A percentile compares a stretch with the other conserved stretches of the same genome.
Conservation (phyloP, 768 basidiomycete species). For the Gyrodon lividus region DNA sequence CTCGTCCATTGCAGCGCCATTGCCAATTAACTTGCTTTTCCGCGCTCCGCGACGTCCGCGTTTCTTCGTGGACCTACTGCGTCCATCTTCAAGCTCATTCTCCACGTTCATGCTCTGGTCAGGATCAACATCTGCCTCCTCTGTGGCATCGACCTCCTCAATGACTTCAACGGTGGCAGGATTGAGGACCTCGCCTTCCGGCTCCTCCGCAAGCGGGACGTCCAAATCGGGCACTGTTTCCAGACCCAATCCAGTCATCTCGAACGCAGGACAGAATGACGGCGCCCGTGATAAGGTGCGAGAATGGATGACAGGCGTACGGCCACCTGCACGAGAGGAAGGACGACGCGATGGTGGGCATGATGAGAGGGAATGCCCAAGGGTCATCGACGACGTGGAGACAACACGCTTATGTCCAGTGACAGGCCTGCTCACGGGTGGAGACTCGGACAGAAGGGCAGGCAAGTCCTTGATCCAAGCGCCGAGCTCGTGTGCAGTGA, state of each 20-base stretch:
- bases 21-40: constrained; percentile 55
- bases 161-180: constrained; percentile 28
- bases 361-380: constrained; percentile 61
- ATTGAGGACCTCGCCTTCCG: no score
- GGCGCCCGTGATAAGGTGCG: constrained; percentile 65
- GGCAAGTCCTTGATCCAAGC: constrained; percentile 84
- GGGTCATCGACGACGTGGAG: constrained; percentile 55
- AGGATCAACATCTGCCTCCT: constrained; percentile 29
- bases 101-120: constrained; percentile 22
- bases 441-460: constrained; percentile 53
- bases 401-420: constrained; percentile 53
- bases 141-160: constrained; percentile 39
- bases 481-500: constrained; percentile 83
- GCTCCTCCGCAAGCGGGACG: constrained; percentile 39
- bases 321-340: constrained; percentile 59
- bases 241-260: constrained; percentile 43
- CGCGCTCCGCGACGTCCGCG: constrained; percentile 82
- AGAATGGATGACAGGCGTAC: constrained; percentile 52
- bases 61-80: constrained; percentile 66
- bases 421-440: constrained; percentile 27
- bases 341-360: constrained; percentile 73
- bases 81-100: constrained; percentile 34
- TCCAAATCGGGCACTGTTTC: constrained; percentile 54
- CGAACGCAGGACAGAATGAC: constrained; percentile 51
- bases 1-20: constrained; percentile 40